Evolutionary conservation across 1,139 yeast genomes (phyloP).

Genomic region (Debaryomyces psychrophilus): DNA sequence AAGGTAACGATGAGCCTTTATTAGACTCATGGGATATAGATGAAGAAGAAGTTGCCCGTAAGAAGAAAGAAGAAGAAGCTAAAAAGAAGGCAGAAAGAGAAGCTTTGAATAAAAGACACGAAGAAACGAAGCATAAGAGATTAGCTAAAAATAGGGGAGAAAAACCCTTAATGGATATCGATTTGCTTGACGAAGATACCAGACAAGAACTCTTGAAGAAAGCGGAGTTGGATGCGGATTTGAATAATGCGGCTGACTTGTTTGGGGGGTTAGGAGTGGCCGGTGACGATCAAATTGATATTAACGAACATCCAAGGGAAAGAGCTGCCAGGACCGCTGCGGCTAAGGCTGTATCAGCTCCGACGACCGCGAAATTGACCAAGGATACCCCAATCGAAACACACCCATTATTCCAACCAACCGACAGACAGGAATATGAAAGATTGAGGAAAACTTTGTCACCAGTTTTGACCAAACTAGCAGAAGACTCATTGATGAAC

Average conservation of each 20-base stretch:
- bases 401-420: conserved; percentile 81
- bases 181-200: conserved; percentile 64
- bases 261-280: conserved; percentile 84
- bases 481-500: conserved; percentile 63
- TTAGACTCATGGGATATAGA: conserved; percentile 83
- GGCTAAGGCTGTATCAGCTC: conserved; percentile 38
- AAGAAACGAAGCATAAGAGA: conserved; percentile 45
- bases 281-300: conserved; percentile 43
- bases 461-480: conserved; percentile 65
- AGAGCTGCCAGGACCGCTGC: conserved; percentile 55
- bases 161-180: conserved; percentile 52
- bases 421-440: conserved; percentile 80
- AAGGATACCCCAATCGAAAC: conserved; percentile 70
- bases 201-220: conserved; percentile 72
- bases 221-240: conserved; percentile 83
- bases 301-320: conserved; percentile 68
- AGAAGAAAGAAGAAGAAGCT: conserved; percentile 45
- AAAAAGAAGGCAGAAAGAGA: conserved; percentile 49
- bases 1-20: conserved; percentile 72
- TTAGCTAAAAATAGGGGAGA: conserved; percentile 39
- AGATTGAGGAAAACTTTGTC: conserved; percentile 78
- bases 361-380: conserved; percentile 41
- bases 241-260: conserved; percentile 89
- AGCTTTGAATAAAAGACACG: conserved; percentile 41
- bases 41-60: conserved; percentile 60